Percentiles rank a stretch among this genome's conserved stretches.
phyloP scores from a whole-genome alignment of 2,329 filamentous ascomycete species.

The Cladophialophora immunda region DNA sequence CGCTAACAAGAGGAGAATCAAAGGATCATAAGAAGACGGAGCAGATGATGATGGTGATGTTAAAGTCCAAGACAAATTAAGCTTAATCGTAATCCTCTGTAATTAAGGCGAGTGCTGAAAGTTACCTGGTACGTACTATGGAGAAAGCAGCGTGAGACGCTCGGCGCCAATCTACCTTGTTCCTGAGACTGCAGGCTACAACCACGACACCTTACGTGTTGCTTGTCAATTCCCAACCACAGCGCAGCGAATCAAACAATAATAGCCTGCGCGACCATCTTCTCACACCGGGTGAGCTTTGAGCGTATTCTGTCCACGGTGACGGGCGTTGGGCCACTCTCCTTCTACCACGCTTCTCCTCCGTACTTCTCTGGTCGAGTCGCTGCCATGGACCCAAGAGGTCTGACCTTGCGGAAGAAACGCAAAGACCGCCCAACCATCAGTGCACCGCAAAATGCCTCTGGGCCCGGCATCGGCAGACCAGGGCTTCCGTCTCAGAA shows the following conservation, averaged over 20 bases:
- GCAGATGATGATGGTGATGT: too few species aligned
- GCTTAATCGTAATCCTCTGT: neutral
- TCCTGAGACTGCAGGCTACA: neutral
- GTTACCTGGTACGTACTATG: neutral
- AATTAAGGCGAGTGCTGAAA: too few species aligned
- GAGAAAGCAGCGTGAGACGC: neutral
- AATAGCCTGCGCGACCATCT: neutral
- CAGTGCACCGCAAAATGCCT: constrained; percentile 63
- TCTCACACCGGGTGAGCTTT: neutral
- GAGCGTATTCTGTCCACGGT: neutral
- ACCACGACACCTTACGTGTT: neutral
- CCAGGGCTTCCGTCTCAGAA: constrained; percentile 43
- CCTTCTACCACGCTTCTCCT: neutral
- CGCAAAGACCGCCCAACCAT: constrained; percentile 64
- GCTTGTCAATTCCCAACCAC: neutral
- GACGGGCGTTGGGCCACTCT: neutral
- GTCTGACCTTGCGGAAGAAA: constrained; percentile 72
- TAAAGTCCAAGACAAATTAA: neutral
- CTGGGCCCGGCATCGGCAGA: constrained; percentile 43
- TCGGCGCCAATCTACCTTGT: neutral
- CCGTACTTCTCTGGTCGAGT: neutral
- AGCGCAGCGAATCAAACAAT: neutral
- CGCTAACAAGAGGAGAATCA: too few species aligned
- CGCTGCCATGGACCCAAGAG: constrained; percentile 48
- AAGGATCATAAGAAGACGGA: too few species aligned